Percentiles rank a stretch among this genome's conserved stretches.
phyloP scores from a whole-genome alignment of 2,329 filamentous ascomycete genomes.

The Cytospora mali region DNA sequence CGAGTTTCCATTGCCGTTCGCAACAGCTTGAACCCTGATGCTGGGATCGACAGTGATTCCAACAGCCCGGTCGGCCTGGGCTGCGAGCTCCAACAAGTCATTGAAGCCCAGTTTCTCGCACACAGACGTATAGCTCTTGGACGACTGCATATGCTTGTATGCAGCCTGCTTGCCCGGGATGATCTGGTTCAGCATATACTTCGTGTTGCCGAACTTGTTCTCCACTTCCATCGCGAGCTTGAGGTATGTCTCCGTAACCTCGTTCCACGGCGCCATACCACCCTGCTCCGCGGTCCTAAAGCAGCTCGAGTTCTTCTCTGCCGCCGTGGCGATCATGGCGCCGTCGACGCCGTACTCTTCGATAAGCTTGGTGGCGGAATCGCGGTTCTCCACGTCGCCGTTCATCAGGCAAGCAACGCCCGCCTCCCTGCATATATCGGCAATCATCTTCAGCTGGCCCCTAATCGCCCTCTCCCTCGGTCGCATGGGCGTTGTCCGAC shows the following conservation, averaged over 20 bases:
- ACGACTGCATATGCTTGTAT: slow-evolving; percentile 63
- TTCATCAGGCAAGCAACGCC: slow-evolving; percentile 96
- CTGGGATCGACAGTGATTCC: slow-evolving; percentile 58
- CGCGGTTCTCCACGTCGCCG: slow-evolving; percentile 79
- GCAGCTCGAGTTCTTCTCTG: slow-evolving; percentile 87
- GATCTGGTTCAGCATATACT: slow-evolving; percentile 84
- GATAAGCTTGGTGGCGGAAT: slow-evolving; percentile 72
- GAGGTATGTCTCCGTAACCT: slow-evolving; percentile 78
- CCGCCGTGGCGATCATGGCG: slow-evolving; percentile 94
- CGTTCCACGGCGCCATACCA: slow-evolving; percentile 72
- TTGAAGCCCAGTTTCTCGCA: slow-evolving; percentile 68
- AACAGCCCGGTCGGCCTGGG: slow-evolving; percentile 64
- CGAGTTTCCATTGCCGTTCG: background rate
- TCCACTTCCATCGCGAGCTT: slow-evolving; percentile 72
- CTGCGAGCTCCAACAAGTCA: slow-evolving; percentile 65
- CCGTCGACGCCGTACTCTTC: slow-evolving; percentile 84
- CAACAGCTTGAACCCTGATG: background rate
- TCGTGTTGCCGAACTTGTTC: slow-evolving; percentile 91
- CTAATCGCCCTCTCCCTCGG: slow-evolving; percentile 86
- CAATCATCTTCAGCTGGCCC: slow-evolving; percentile 83
- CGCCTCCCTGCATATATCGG: slow-evolving; percentile 74
- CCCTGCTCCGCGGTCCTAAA: slow-evolving; percentile 73
- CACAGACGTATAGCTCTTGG: slow-evolving; percentile 71
- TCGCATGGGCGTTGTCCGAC: slow-evolving; percentile 93
- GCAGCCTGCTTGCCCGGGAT: slow-evolving; percentile 75